phyloP scores from a whole-genome alignment of 768 basidiomycete genomes.

The Cystofilobasidium capitatum region DNA sequence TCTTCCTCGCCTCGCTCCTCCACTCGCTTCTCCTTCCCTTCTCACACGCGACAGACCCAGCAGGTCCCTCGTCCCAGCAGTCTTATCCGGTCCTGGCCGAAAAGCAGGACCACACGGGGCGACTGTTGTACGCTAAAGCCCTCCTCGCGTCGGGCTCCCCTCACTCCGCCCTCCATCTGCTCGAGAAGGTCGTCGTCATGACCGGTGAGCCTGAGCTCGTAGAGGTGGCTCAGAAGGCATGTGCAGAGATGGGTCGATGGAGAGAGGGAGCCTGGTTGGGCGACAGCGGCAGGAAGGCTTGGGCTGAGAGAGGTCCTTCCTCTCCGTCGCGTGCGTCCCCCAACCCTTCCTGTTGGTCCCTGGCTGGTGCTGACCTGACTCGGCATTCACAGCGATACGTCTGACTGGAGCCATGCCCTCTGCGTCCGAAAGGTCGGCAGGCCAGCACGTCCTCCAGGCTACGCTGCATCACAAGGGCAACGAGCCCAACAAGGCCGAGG shows the following conservation, averaged over 20 bases:
- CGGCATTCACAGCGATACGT: not conserved
- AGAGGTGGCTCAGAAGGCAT: conserved; percentile 70
- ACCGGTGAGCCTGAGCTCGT: conserved; percentile 35
- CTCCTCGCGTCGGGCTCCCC: conserved; percentile 61
- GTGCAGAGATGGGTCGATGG: conserved; percentile 53
- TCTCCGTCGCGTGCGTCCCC: conserved; percentile 1
- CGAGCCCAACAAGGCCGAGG: conserved; percentile 59
- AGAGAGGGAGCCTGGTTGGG: not conserved
- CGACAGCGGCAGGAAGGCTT: conserved; percentile 28
- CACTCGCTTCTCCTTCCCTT: conserved; percentile 17
- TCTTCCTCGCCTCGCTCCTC: conserved; percentile 17
- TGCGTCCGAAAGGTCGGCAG: conserved; percentile 58
- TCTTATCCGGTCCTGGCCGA: conserved; percentile 37
- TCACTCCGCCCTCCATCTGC: conserved; percentile 63
- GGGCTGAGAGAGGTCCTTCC: conserved; percentile 28
- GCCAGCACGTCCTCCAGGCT: conserved; percentile 66
- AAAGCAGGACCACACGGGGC: conserved; percentile 62
- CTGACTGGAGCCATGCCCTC: conserved; percentile 30
- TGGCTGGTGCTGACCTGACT: not conserved
- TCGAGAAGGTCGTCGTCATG: conserved; percentile 34
- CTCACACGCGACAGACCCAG: not conserved
- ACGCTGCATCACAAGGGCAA: conserved; percentile 68
- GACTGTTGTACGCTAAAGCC: conserved; percentile 72
- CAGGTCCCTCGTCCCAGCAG: not conserved
- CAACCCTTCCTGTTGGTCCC: not conserved